These are phyloP conservation scores for Hypoxylon lienhwacheense DNA, from an alignment of 495 filamentous ascomycete species.

Conservation along the genomic window DNA sequence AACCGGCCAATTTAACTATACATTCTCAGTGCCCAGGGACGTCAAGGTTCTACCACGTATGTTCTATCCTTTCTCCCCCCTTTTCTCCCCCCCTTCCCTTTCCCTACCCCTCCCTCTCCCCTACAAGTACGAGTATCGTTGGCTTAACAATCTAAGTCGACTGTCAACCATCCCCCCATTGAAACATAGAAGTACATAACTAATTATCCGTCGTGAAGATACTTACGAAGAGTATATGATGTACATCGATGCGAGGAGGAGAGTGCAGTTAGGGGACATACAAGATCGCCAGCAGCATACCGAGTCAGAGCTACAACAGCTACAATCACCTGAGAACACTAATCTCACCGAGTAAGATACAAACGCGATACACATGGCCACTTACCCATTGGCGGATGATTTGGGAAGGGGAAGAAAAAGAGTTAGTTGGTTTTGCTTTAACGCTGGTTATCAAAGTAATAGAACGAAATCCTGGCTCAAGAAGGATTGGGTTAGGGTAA, in stretches of 20 bases:
- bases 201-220: constrained; percentile 30
- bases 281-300: constrained; percentile 31
- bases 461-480: too few relatives aligned
- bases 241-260: constrained; percentile 71
- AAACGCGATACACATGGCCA: neutral
- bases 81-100: neutral
- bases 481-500: too few relatives aligned
- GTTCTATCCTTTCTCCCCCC: neutral
- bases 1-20: constrained; percentile 85
- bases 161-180: neutral
- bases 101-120: neutral
- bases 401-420: too few relatives aligned
- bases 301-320: constrained; percentile 2
- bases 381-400: too few relatives aligned
- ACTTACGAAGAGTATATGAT: constrained; percentile 79
- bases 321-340: constrained; percentile 11
- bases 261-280: constrained; percentile 47
- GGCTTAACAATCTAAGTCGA: neutral
- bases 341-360: constrained; percentile 33
- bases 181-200: neutral
- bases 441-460: too few relatives aligned
- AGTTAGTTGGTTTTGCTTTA: too few relatives aligned
- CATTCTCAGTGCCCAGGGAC: constrained; percentile 73
- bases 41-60: constrained; percentile 69
- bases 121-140: too few relatives aligned